Base-by-base conservation (phyloP, 192 early-diverging fungal genomes). In the Coemansia guatemalensis region DNA sequence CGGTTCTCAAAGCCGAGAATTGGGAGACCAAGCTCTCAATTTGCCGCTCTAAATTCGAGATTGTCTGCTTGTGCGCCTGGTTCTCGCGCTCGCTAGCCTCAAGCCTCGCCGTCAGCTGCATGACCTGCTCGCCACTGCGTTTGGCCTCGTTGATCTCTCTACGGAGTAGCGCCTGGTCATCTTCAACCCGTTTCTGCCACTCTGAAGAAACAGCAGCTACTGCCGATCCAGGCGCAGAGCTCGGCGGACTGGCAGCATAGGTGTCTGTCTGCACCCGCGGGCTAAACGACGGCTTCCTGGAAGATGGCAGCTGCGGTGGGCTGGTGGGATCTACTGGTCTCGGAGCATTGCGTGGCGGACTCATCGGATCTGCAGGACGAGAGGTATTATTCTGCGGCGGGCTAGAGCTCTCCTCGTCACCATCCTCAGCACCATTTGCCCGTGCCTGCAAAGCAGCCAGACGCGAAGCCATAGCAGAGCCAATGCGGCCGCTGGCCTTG, bases 381-480 rank as follows among this genome's bases (percentile, higher is more conserved):
- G 35, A 12, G 35, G 9, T 8, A 39, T n/a, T n/a, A n/a, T 39
- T 39, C 35, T 39, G 35, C 18, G 54, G 3, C 4, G 12, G 23
- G 11, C 8, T 27, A 25, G 4, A n/a, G n/a, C 58, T 51, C 18
- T n/a, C 44, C 1, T 64, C 66, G 11, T 63, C 62, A 6, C 62
- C 63, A 12, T 57, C 73, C 20, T 53, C 64, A 18, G 53, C 71
- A 21, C 72, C 68, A 23, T 58, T 64, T 8, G 73, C 66, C 2
- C 65, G 73, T 6, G 72, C 72, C 64, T 81, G 78, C 52, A 81
- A 51, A 7, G 78, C 78, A 23, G 78, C 78, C 65, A 81, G 56
- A 12, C 78, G 68, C 61, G 68, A 71, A 0, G 78, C 78, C 78
- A 81, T 81, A 14, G 72, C 78, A 1, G 78, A 81, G 0, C 69